These are phyloP conservation scores for Sclerotiophoma versabilis DNA, from an alignment of 2,329 filamentous ascomycete species.

Conservation along the genomic window DNA sequence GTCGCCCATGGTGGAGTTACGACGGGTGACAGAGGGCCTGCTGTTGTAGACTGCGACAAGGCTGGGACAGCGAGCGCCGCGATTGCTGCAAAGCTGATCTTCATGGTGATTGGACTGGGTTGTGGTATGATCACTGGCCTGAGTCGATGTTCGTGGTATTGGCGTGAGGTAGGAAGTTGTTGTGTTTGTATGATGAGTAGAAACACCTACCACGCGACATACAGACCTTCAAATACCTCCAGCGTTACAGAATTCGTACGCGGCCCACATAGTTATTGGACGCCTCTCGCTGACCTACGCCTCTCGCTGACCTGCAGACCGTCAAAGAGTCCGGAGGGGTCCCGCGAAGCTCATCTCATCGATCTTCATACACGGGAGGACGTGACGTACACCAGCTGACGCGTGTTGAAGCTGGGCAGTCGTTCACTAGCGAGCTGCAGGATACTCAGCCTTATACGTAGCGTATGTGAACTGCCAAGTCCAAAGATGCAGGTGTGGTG, in stretches of 20 bases:
- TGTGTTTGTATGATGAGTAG: not conserved
- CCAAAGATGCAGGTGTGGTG: not conserved
- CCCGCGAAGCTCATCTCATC: slow-evolving; percentile 18
- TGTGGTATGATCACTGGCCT: not conserved
- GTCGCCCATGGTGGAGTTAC: slow-evolving; percentile 32
- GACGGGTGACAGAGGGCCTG: not conserved
- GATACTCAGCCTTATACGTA: slow-evolving; percentile 10
- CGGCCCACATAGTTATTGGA: slow-evolving; percentile 13
- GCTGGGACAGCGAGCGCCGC: slow-evolving; percentile 3
- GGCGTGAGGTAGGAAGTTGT: not conserved
- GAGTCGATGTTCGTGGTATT: not conserved
- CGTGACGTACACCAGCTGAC: slow-evolving; percentile 18
- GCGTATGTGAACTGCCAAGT: not conserved
- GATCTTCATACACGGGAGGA: not conserved
- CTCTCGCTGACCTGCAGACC: slow-evolving; percentile 8
- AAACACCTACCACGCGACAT: not conserved
- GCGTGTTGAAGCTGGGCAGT: slow-evolving; percentile 5
- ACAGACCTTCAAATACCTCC: slow-evolving; percentile 11
- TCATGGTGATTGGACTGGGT: slow-evolving; percentile 11
- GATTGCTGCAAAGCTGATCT: slow-evolving; percentile 12
- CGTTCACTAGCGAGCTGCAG: not conserved
- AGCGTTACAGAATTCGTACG: slow-evolving; percentile 12
- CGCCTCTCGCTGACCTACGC: slow-evolving; percentile 6
- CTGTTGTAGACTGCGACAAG: slow-evolving; percentile 6
- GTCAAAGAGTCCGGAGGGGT: slow-evolving; percentile 21